Evolutionary conservation across 1,139 yeast species (phyloP).

Genomic region (Diutina scorzettiae): DNA sequence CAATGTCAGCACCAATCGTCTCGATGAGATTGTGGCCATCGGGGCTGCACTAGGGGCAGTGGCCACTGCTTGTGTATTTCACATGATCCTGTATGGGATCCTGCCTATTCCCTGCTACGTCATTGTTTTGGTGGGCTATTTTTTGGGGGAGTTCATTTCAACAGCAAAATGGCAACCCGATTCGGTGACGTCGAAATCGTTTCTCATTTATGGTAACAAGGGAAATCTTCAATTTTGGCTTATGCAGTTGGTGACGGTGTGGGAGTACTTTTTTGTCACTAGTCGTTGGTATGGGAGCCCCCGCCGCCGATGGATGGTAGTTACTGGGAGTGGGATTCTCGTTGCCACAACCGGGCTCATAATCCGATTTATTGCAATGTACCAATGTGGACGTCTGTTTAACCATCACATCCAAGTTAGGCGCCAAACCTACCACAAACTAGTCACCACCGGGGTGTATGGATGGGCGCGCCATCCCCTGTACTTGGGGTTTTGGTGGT

Average conservation of each 20-base stretch:
- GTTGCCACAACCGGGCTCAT: background rate
- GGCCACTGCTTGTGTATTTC: no score
- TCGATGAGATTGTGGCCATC: no score
- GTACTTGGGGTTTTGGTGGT: conserved; percentile 2
- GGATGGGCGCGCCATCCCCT: background rate
- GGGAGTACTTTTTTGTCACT: background rate
- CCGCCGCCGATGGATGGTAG: no score
- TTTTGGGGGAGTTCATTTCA: conserved; percentile 1
- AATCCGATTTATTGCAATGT: conserved; percentile 1
- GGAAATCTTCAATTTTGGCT: conserved; percentile 1
- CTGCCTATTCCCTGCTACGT: background rate
- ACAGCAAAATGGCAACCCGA: background rate
- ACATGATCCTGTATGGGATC: no score
- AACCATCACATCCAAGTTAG: background rate
- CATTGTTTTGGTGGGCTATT: background rate
- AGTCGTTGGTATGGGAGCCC: background rate
- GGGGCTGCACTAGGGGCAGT: no score
- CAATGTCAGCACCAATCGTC: background rate
- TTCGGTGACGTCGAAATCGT: background rate
- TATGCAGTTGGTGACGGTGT: conserved; percentile 1
- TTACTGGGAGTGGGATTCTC: background rate
- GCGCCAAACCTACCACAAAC: background rate
- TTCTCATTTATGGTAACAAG: background rate
- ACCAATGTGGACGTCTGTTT: conserved; percentile 4
- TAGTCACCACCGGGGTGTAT: conserved; percentile 2